Evolutionary conservation across 441 rosid genomes (phyloP), one percentile per base, ranked within the genome.

Genomic region (Gossypium schwendimanii): DNA sequence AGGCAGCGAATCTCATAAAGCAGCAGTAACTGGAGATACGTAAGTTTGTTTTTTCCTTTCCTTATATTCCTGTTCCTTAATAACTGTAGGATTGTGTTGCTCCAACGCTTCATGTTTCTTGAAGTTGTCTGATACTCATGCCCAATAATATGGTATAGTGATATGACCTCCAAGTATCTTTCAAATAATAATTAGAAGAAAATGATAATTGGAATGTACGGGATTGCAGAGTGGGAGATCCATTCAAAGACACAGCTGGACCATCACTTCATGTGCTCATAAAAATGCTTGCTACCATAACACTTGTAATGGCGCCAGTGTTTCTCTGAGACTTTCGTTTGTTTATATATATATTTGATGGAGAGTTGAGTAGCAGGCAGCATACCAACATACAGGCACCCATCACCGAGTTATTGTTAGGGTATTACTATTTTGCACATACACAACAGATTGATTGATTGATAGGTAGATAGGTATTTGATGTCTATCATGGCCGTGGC

Each of bases 221-320:
- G 60, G 60, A 8, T 55, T 55, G 89, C 92, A 95, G 99, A 4
- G 98, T 95, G 70, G 99, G 99, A 76, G 99, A 95, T 76, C 99
- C 98, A 17, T 92, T 95, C 84, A 95, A 95, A 80, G 99, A 93
- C 82, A 93, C 99, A n/a, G 98, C 97, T 2, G 98, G 99, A 74
- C 98, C 98, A 10, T 93, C 99, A 2, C 75, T 95, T 77, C 99
- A 95, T 20, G 98, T 95, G 64, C 98, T 91, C 44, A 93, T 91
- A 75, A 93, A 95, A 79, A 90, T 95, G 99, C 87, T 95, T 18
- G 97, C 98, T 0, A 95, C 99, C 2, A 95, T 95, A 73, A 95
- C 99, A 0, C 90, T 93, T 14, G 84, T 81, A 69, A 84, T 81
- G 84, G 84, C 84, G 18, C 84, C 87, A 2, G 72, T 79, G 58